Base-by-base conservation (phyloP, 2,329 filamentous ascomycete genomes). In the Pyrenochaeta sp. region DNA sequence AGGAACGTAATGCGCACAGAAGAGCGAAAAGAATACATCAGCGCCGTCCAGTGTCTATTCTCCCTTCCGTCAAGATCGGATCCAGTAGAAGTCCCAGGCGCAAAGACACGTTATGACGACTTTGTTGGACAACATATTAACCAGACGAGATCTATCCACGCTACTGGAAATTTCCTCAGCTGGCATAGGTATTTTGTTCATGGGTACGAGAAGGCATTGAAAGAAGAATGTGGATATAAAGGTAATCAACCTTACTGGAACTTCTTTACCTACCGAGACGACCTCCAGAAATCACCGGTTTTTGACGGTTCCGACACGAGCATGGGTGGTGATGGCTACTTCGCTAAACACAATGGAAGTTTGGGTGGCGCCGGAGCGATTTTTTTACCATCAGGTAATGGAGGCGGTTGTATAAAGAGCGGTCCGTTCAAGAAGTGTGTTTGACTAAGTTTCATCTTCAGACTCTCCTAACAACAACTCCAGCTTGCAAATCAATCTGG, bases 201-300 rank as follows among this genome's bases (percentile, higher is more conserved):
- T 45, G 51, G 54, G 0, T 78, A 73, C 50, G 75, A 79, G 49
- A 58, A 71, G 29, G 73, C 74, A 1, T 59, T 79, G 1, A 67
- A 59, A 14, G 45, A 74, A 12, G 77, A 79, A 45, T 79, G 77
- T 45, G 70, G 71, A 11, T 79, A 77, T 51, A 63, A 51, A 1
- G 63, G 61, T 30, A 62, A 64, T 33, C 68, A 73, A 27, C 77
- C 77, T 2, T 84, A 83, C 69, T 81, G 79, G 74, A 81, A 84
- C 66, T 85, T 81, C 80, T 51, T 58, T 21, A 50, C 47, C 14
- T 46, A 57, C 27, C 54, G 58, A 18, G 51, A 63, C 3, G 45
- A 66, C 57, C 76, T 78, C 1, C 61, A 70, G 4, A 53, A 48
- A 4, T 63, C 57, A 2, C 65, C 66, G 1, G 49, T 71, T 14